Conservation (phyloP, 768 basidiomycete species). For the Lentinula detonsa region DNA sequence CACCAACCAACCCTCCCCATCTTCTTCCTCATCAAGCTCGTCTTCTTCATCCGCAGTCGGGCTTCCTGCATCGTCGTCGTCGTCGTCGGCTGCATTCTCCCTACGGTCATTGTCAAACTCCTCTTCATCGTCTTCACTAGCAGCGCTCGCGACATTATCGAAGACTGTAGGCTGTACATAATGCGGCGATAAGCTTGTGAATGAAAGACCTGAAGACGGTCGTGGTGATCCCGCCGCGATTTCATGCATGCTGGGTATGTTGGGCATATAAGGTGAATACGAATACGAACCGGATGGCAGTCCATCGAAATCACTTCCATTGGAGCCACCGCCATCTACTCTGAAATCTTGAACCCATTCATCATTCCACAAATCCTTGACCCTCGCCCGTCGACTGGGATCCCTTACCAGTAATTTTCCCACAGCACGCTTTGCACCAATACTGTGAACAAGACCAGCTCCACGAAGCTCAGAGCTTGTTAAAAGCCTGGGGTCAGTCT, state of each 20-base stretch:
- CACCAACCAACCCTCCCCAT: constrained; percentile 22
- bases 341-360: constrained; percentile 21
- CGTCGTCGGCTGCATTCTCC: neutral
- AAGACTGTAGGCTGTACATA: neutral
- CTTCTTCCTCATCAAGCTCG: constrained; percentile 21
- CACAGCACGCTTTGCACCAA: constrained; percentile 50
- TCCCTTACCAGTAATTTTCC: constrained; percentile 63
- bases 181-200: neutral
- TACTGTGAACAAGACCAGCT: constrained; percentile 28
- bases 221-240: neutral
- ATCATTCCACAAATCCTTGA: constrained; percentile 61
- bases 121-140: neutral
- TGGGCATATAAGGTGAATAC: neutral
- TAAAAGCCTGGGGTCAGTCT: neutral
- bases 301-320: neutral
- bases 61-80: constrained; percentile 7
- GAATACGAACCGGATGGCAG: neutral
- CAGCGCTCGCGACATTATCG: neutral
- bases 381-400: constrained; percentile 53
- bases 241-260: neutral
- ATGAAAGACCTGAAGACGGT: neutral
- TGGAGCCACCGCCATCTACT: neutral
- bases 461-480: constrained; percentile 29
- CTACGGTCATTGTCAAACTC: constrained; percentile 5
- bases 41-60: constrained; percentile 12